Evolutionary conservation across 2,329 filamentous ascomycete genomes (phyloP).

Genomic region (Pseudocercospora macadamiae): DNA sequence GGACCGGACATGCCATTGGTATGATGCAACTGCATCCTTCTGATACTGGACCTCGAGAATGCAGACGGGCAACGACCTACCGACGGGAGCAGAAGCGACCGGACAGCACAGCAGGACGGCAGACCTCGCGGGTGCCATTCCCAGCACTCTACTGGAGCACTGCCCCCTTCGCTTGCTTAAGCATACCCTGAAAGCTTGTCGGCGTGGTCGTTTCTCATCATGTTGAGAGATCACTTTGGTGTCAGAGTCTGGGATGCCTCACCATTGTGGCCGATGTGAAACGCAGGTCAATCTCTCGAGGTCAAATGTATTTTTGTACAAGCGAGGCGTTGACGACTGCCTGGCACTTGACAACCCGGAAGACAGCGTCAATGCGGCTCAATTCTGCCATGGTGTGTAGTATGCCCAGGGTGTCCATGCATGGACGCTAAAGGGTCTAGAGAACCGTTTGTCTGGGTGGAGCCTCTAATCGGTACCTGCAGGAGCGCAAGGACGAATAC

Average conservation of each 20-base stretch:
- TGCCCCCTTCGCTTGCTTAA: conserved; percentile 29
- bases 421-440: conserved; percentile 14
- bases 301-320: conserved; percentile 1
- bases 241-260: conserved; percentile 2
- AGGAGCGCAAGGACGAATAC: conserved; percentile 29
- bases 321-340: background rate
- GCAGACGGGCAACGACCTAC: background rate
- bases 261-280: conserved; percentile 26
- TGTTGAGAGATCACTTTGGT: conserved; percentile 3
- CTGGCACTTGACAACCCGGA: conserved; percentile 8
- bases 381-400: conserved; percentile 4
- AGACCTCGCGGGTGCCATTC: background rate
- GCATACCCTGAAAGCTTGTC: conserved; percentile 22
- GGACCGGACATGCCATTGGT: background rate
- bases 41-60: conserved; percentile 2
- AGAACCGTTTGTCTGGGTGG: conserved; percentile 18
- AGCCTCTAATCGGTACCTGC: conserved; percentile 32
- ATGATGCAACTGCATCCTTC: conserved; percentile 2
- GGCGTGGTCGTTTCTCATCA: background rate
- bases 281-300: conserved; percentile 16
- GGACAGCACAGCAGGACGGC: too few species aligned
- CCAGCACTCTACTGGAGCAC: conserved; percentile 17
- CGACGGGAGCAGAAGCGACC: background rate
- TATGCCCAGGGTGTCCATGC: conserved; percentile 8
- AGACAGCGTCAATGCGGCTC: conserved; percentile 6